Percentiles rank a stretch among this genome's conserved stretches.
phyloP scores from a whole-genome alignment of 441 rosid genomes.

The Macaranga tanarius region DNA sequence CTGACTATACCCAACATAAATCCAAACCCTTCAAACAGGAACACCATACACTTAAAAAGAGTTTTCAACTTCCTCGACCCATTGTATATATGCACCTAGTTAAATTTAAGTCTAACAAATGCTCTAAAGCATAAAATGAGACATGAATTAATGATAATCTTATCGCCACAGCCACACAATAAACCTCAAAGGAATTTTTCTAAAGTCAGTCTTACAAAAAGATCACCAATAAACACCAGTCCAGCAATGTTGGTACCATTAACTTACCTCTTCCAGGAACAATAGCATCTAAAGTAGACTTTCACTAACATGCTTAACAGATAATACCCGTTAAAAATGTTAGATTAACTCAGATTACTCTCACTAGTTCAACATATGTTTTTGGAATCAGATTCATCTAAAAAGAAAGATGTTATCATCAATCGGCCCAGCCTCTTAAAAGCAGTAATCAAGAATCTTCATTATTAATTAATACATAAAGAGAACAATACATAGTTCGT shows the following conservation, averaged over 20 bases:
- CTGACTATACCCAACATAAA: not conserved
- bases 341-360: conserved; percentile 1
- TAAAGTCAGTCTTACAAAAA: not conserved
- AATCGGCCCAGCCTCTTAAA: not conserved
- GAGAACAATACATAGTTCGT: conserved; percentile 10
- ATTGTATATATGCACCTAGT: not conserved
- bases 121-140: not conserved
- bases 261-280: conserved; percentile 6
- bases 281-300: conserved; percentile 1
- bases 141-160: not conserved
- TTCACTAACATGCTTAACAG: not conserved
- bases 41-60: not conserved
- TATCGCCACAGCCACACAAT: not conserved
- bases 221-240: not conserved
- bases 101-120: not conserved
- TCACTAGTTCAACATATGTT: not conserved
- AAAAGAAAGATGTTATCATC: not conserved
- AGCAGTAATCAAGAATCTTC: not conserved
- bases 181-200: not conserved
- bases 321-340: not conserved
- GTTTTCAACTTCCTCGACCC: not conserved
- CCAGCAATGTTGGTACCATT: conserved; percentile 5
- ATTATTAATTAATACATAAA: not conserved
- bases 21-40: not conserved
- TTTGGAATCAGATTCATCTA: not conserved